Percentiles rank a stretch among this genome's conserved stretches.
phyloP scores from a whole-genome alignment of 1,139 yeast genomes.

The Suhomyces ambrosiae region DNA sequence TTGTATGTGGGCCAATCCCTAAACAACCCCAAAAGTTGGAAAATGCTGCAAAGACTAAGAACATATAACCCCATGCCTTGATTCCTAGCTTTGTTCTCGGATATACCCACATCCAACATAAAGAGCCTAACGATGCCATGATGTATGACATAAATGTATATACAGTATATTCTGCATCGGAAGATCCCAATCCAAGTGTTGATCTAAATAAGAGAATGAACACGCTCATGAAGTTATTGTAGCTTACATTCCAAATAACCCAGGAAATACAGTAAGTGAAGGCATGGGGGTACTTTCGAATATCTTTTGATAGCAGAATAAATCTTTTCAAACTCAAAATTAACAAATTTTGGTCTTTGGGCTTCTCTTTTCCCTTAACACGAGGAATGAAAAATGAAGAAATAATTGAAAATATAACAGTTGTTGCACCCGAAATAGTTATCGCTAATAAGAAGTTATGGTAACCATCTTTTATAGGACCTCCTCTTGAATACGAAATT shows the following conservation, averaged over 20 bases:
- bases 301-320: constrained; percentile 25
- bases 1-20: constrained; percentile 31
- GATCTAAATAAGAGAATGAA: constrained; percentile 44
- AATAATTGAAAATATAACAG: constrained; percentile 30
- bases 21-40: constrained; percentile 48
- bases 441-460: constrained; percentile 42
- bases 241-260: constrained; percentile 49
- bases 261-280: constrained; percentile 42
- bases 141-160: constrained; percentile 43
- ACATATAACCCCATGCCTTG: constrained; percentile 39
- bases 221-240: constrained; percentile 39
- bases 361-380: constrained; percentile 30
- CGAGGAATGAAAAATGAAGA: constrained; percentile 37
- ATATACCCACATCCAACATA: constrained; percentile 42
- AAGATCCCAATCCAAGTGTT: constrained; percentile 41
- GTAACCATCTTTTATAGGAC: constrained; percentile 33
- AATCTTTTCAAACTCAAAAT: constrained; percentile 32
- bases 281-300: constrained; percentile 39
- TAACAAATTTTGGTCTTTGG: constrained; percentile 27
- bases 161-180: constrained; percentile 46
- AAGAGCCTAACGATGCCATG: constrained; percentile 38
- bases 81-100: constrained; percentile 28
- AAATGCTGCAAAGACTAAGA: constrained; percentile 33
- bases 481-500: constrained; percentile 35
- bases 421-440: constrained; percentile 43